Percentiles rank a stretch among this genome's conserved stretches.
Conservation (phyloP, 495 filamentous ascomycete species). For the Penicillium malachiteum region DNA sequence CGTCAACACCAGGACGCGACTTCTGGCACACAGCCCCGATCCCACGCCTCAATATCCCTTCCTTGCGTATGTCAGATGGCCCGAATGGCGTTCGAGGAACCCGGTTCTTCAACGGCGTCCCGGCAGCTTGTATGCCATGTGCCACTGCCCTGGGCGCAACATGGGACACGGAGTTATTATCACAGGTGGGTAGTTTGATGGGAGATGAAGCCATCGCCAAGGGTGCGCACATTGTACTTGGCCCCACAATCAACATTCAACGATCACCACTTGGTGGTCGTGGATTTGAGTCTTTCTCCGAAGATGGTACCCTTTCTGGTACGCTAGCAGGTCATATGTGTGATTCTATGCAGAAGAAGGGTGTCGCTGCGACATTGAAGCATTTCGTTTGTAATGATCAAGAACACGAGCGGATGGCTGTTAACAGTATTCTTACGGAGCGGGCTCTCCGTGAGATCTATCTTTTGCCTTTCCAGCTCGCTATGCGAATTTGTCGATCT, state of each 20-base stretch:
- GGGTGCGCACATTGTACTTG: conserved; percentile 67
- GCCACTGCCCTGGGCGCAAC: conserved; percentile 70
- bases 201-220: conserved; percentile 69
- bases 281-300: conserved; percentile 78
- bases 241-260: conserved; percentile 78
- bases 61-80: conserved; percentile 68
- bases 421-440: conserved; percentile 64
- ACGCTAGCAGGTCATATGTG: conserved; percentile 63
- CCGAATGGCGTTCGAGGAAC: conserved; percentile 75
- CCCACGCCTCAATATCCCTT: conserved; percentile 65
- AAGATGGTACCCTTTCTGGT: conserved; percentile 73
- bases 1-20: conserved; percentile 53
- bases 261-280: conserved; percentile 73
- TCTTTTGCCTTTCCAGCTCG: conserved; percentile 68
- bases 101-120: conserved; percentile 69
- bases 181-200: conserved; percentile 59
- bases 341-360: conserved; percentile 68
- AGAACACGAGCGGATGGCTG: conserved; percentile 68
- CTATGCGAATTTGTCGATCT: conserved; percentile 61
- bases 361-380: conserved; percentile 71
- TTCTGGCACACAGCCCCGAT: conserved; percentile 77
- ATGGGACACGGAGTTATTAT: conserved; percentile 63
- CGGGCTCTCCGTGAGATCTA: conserved; percentile 78
- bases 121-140: conserved; percentile 68
- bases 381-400: conserved; percentile 87